These are phyloP conservation scores for Alternaria alternata DNA, from an alignment of 2,329 filamentous ascomycete species.

Conservation along the genomic window DNA sequence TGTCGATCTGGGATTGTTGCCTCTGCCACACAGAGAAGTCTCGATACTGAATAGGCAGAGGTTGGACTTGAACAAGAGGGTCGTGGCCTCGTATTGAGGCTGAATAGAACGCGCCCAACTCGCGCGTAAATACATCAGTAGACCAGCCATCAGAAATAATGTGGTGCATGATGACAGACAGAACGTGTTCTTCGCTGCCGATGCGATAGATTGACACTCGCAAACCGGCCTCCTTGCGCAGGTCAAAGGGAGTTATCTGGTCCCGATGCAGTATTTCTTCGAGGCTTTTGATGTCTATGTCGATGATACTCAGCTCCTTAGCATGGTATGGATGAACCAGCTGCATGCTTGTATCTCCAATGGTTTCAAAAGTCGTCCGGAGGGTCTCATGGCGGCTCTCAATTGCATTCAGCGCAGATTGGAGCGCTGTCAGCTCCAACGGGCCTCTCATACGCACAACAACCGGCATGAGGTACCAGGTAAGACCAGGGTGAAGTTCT, in stretches of 20 bases:
- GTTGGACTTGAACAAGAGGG: not conserved
- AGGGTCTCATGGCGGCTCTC: slow-evolving; percentile 10
- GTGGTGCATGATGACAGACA: slow-evolving; percentile 20
- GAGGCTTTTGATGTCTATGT: no score
- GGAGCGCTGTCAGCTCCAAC: not conserved
- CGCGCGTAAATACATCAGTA: not conserved
- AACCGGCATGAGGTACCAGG: slow-evolving; percentile 5
- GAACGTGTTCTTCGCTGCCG: not conserved
- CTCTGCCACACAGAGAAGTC: slow-evolving; percentile 8
- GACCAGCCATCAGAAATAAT: slow-evolving; percentile 22
- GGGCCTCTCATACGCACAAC: not conserved
- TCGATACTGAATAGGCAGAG: slow-evolving; percentile 2
- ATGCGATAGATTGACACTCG: not conserved
- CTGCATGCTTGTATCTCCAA: no score
- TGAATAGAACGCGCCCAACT: not conserved
- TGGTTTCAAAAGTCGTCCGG: not conserved
- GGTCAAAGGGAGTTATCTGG: slow-evolving; percentile 1
- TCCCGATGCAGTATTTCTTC: not conserved
- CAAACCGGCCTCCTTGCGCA: not conserved
- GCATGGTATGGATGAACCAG: no score
- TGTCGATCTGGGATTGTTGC: not conserved
- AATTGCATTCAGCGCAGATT: not conserved
- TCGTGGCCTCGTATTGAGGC: not conserved
- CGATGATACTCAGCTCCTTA: no score
- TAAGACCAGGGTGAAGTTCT: slow-evolving; percentile 2